Percentiles rank a stretch among this genome's conserved stretches.
These are phyloP conservation scores for Mycosarcoma maydis DNA, from an alignment of 1,284 basidiomycete genomes.

Conservation along the genomic window DNA sequence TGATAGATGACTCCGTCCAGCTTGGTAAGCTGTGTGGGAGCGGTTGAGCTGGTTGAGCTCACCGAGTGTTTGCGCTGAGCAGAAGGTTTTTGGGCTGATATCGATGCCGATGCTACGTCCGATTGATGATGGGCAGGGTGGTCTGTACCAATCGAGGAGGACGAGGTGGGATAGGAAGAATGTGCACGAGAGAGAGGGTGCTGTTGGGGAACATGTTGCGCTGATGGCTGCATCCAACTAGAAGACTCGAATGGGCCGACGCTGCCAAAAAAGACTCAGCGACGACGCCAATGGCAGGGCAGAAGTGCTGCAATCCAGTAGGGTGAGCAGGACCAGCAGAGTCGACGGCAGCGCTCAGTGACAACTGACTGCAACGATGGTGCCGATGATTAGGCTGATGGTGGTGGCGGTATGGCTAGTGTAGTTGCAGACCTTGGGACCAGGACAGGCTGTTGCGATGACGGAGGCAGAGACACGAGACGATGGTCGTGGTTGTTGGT, in stretches of 20 bases:
- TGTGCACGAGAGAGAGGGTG: slow-evolving; percentile 17
- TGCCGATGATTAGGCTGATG: slow-evolving; percentile 3
- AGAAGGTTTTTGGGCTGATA: slow-evolving; percentile 5
- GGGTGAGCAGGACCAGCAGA: neutral
- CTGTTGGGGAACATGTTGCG: slow-evolving; percentile 7
- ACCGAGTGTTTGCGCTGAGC: slow-evolving; percentile 12
- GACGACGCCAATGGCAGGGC: slow-evolving; percentile 10
- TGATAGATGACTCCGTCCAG: slow-evolving; percentile 59
- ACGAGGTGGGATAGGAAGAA: slow-evolving; percentile 15
- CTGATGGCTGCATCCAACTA: slow-evolving; percentile 37
- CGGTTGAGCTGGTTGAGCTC: neutral
- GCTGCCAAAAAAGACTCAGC: slow-evolving; percentile 13
- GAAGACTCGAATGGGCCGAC: slow-evolving; percentile 11
- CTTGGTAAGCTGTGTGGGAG: slow-evolving; percentile 33
- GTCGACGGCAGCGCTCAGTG: neutral
- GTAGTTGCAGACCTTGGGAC: too few relatives aligned
- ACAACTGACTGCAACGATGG: neutral
- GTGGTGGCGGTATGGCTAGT: too few relatives aligned
- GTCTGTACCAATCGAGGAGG: slow-evolving; percentile 18
- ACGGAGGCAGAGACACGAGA: too few relatives aligned
- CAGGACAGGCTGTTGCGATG: too few relatives aligned
- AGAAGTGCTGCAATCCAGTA: neutral
- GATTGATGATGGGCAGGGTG: slow-evolving; percentile 16
- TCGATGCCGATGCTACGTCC: slow-evolving; percentile 16
- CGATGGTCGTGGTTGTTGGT: too few relatives aligned